Conservation (phyloP, 768 basidiomycete genomes). For the Rhodotorula sphaerocarpa region DNA sequence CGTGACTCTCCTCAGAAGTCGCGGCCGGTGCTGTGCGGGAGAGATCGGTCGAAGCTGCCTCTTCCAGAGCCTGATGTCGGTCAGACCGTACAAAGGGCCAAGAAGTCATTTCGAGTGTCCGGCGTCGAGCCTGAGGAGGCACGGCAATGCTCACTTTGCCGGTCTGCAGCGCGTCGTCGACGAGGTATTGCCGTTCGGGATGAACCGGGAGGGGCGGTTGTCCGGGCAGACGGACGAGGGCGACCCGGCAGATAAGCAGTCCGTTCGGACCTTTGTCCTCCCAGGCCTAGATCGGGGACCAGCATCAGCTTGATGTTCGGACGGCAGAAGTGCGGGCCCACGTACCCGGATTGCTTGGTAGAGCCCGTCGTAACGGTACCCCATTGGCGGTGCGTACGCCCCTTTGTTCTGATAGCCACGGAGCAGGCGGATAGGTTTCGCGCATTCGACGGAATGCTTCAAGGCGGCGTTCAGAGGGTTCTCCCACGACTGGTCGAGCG, state of each 20-base stretch:
- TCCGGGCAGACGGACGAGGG: conserved; percentile 52
- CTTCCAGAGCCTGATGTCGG: too few species aligned
- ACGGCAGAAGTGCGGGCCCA: neutral
- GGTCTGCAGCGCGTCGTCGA: neutral
- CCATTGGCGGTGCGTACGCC: conserved; percentile 43
- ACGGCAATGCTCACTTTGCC: too few species aligned
- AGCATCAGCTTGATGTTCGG: conserved; percentile 33
- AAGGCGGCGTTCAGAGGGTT: conserved; percentile 41
- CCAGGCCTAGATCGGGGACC: conserved; percentile 65
- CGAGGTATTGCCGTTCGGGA: neutral
- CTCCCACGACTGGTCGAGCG: conserved; percentile 43
- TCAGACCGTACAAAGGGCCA: too few species aligned
- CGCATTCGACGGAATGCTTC: conserved; percentile 67
- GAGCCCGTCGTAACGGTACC: conserved; percentile 85
- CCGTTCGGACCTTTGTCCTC: conserved; percentile 46
- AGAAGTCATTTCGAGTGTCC: too few species aligned
- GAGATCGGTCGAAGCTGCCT: too few species aligned
- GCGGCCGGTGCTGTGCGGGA: too few species aligned
- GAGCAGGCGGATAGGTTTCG: conserved; percentile 75
- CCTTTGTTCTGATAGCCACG: conserved; percentile 60
- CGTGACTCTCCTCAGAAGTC: neutral
- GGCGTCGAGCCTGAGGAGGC: too few species aligned
- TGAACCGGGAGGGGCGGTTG: conserved; percentile 20
- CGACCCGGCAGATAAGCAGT: conserved; percentile 73
- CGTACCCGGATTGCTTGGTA: conserved; percentile 46